These are phyloP conservation scores for Termitomyces sp. DNA, from an alignment of 1,284 basidiomycete genomes.

Conservation along the genomic window DNA sequence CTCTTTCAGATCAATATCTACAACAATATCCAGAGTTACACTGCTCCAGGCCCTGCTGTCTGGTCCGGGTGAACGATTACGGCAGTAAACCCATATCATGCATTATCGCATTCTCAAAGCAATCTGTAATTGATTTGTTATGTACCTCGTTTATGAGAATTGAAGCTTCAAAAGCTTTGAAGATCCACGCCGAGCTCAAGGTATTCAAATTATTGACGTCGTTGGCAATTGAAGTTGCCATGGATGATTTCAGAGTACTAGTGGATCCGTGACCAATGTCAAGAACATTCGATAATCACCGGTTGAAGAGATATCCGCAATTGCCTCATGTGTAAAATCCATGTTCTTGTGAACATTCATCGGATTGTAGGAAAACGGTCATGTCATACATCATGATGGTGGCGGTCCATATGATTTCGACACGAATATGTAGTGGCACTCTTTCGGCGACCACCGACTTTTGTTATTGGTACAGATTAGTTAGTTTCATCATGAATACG, in stretches of 20 bases:
- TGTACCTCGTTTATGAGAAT: neutral
- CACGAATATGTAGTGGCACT: neutral
- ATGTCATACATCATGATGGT: neutral
- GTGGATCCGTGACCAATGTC: neutral
- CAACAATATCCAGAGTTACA: constrained; percentile 49
- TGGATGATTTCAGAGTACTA: too few species aligned
- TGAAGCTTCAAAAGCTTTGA: neutral
- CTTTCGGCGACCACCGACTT: too few species aligned
- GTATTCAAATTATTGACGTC: neutral
- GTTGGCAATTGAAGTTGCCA: too few species aligned
- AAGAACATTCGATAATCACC: neutral
- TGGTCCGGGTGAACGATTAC: constrained; percentile 31
- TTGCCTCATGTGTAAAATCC: neutral
- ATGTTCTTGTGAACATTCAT: neutral
- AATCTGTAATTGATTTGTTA: neutral
- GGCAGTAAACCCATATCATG: neutral
- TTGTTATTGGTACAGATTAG: too few species aligned
- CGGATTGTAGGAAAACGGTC: neutral
- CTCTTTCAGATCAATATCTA: constrained; percentile 40
- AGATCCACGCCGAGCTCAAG: too few species aligned
- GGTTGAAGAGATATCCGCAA: neutral
- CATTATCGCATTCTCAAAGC: neutral
- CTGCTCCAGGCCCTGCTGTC: constrained; percentile 31
- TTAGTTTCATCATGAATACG: too few species aligned
- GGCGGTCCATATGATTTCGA: neutral